Conservation (phyloP, 2,329 filamentous ascomycete species). For the Xylariaceae sp. region DNA sequence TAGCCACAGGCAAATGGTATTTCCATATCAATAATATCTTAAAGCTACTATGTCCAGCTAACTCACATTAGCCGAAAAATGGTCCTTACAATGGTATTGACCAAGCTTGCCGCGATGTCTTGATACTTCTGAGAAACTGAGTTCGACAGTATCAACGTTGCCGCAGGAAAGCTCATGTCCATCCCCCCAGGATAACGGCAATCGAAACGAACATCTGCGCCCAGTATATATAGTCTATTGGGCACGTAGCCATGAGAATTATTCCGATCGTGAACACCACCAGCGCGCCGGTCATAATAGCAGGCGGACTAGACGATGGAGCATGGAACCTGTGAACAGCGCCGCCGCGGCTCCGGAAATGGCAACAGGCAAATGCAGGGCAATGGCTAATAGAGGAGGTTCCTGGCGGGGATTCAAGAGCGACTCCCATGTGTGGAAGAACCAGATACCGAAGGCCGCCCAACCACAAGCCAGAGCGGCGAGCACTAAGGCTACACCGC, state of each 20-base stretch:
- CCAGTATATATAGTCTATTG: slow-evolving; percentile 59
- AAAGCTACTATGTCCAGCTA: too few relatives aligned
- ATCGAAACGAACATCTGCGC: slow-evolving; percentile 56
- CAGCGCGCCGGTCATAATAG: slow-evolving; percentile 35
- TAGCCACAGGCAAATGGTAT: too few relatives aligned
- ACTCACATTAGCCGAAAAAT: too few relatives aligned
- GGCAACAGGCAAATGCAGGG: slow-evolving; percentile 38
- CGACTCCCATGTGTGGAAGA: slow-evolving; percentile 58
- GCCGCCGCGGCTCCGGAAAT: slow-evolving; percentile 41
- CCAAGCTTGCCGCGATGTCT: slow-evolving; percentile 48
- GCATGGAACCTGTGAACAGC: slow-evolving; percentile 36
- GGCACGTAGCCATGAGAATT: slow-evolving; percentile 41
- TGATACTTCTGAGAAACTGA: slow-evolving; percentile 39
- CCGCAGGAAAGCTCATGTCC: slow-evolving; percentile 63
- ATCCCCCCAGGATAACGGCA: slow-evolving; percentile 57
- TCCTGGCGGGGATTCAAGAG: slow-evolving; percentile 49
- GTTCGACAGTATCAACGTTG: slow-evolving; percentile 58
- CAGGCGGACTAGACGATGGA: slow-evolving; percentile 40
- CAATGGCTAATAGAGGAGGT: slow-evolving; percentile 42
- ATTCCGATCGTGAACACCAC: slow-evolving; percentile 34
- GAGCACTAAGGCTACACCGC: slow-evolving; percentile 60
- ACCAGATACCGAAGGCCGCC: slow-evolving; percentile 60
- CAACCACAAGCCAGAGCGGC: slow-evolving; percentile 59
- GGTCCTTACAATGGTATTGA: slow-evolving; percentile 63
- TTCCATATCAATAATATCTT: too few relatives aligned